A percentile compares a stretch with the other conserved stretches of the same genome.
These are phyloP conservation scores for Dioszegia crocea DNA, from an alignment of 768 basidiomycete genomes.

Conservation along the genomic window DNA sequence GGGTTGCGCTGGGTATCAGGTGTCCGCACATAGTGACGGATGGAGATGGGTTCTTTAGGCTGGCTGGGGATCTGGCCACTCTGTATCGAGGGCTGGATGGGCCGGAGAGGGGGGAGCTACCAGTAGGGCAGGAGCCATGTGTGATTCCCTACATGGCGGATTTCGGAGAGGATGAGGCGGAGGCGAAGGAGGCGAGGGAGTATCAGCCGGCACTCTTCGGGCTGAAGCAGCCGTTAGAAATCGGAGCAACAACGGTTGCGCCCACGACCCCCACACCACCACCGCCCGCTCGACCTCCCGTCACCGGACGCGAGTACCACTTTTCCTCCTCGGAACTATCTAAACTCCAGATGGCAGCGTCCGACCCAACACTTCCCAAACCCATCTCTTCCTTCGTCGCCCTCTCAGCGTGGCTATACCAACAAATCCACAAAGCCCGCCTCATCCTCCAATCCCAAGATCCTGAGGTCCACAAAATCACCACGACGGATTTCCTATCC, in stretches of 20 bases:
- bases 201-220: neutral
- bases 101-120: neutral
- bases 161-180: neutral
- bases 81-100: conserved; percentile 12
- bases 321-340: conserved; percentile 7
- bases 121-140: neutral
- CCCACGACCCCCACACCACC: neutral
- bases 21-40: conserved; percentile 23
- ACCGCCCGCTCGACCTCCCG: neutral
- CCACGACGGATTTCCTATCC: conserved; percentile 19
- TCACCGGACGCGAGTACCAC: conserved; percentile 14
- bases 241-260: neutral
- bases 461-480: neutral
- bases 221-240: neutral
- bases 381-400: conserved; percentile 25
- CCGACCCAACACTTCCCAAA: neutral
- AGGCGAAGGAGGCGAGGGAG: neutral
- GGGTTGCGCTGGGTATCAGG: conserved; percentile 27
- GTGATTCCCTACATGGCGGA: neutral
- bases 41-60: conserved; percentile 29
- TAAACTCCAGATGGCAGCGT: conserved; percentile 4
- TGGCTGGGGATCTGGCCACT: conserved; percentile 24
- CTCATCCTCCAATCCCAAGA: neutral
- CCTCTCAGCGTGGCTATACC: conserved; percentile 20
- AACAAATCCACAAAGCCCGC: conserved; percentile 20